Base-by-base conservation (phyloP, 2,329 filamentous ascomycete genomes). In the Aspergillus carbonarius region DNA sequence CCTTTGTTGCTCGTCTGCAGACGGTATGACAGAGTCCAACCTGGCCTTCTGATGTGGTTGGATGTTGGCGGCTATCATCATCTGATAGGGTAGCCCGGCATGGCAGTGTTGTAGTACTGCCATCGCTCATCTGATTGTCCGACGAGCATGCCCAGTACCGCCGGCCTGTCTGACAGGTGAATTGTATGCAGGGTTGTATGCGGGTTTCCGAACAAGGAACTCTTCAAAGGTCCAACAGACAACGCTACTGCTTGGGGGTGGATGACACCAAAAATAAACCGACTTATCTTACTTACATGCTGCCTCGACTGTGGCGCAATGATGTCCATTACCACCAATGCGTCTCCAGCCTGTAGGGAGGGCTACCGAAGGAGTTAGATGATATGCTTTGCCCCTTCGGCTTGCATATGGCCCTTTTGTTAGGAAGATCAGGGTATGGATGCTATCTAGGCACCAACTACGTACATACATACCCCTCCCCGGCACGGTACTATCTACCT, bases 1-100 rank as follows among this genome's bases (percentile, higher is more conserved):
- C 25, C 25, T 48, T 30, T 13, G n/a, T 30, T 18, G 27, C 4
- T 2, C 17, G 15, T 17, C 27, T 48, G 23, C 12, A 30, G 7
- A 30, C 15, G 4, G 23, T 30, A 27, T 1, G 42, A 47, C 42
- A 25, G 23, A 30, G 42, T 49, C 44, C 44, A 34, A 40, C 46
- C 44, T 52, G 54, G 47, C 50, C 55, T 42, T 34, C n/a, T 54
- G 23, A 18, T 54, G 23, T 54, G 51, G 40, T 44, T 40, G n/a
- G 51, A 44, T 44, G 39, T 18, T 42, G 20, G 42, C 23, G 23
- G 44, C 15, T 27, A 48, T 32, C 9, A 6, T 48, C 44, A 48
- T 15, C n/a, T 10, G 27, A 35, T 23, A 40, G 18, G 4, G 20
- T 23, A 23, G 37, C 51, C 18, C 23, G 37, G 50, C 17, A 27